These are phyloP conservation scores for Silene coronaria DNA, from an alignment of 179 eudicot genomes.

Conservation along the genomic window DNA sequence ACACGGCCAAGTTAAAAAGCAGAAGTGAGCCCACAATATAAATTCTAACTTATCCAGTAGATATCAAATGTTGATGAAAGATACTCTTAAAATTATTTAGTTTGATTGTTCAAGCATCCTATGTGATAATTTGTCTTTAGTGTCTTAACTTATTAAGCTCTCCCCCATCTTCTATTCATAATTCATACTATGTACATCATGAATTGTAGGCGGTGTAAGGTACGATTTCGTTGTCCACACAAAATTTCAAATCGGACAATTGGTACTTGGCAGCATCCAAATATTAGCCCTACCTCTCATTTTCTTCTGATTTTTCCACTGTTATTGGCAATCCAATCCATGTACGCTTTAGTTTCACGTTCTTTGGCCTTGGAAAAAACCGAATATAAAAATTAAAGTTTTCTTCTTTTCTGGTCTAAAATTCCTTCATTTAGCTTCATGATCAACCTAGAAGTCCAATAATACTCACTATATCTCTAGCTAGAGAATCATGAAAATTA, in stretches of 20 bases:
- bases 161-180: no score
- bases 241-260: conserved; percentile 5
- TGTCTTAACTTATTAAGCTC: conserved; percentile 16
- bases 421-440: no score
- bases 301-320: not conserved
- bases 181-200: not conserved
- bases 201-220: conserved; percentile 22
- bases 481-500: no score
- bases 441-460: no score
- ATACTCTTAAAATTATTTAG: not conserved
- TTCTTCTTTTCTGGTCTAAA: no score
- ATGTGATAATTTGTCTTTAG: conserved; percentile 35
- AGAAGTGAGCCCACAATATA: conserved; percentile 31
- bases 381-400: not conserved
- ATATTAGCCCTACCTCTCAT: not conserved
- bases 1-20: conserved; percentile 12
- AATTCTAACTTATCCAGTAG: conserved; percentile 33
- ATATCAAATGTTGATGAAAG: conserved; percentile 17
- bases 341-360: not conserved
- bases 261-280: conserved; percentile 9
- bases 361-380: not conserved
- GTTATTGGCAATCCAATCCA: not conserved
- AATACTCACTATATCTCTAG: no score
- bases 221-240: conserved; percentile 5
- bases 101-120: conserved; percentile 29